These are phyloP conservation scores for Leucoagaricus sp. DNA, from an alignment of 1,284 basidiomycete genomes.

Conservation along the genomic window DNA sequence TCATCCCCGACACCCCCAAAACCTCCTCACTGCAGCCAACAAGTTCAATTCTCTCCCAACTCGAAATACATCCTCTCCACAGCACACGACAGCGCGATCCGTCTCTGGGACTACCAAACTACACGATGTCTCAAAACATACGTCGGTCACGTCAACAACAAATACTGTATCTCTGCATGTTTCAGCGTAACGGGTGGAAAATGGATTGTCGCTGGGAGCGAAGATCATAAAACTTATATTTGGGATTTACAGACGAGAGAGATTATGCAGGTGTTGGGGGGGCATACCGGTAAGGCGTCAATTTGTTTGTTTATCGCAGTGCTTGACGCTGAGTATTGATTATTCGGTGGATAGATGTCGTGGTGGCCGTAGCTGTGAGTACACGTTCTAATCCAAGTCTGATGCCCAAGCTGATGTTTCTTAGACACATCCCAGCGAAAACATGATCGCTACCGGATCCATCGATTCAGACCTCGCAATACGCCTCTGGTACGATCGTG, in stretches of 20 bases:
- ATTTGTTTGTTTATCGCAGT: too few species aligned
- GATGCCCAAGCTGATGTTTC: constrained; percentile 11
- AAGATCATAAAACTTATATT: constrained; percentile 86
- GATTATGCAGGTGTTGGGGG: constrained; percentile 77
- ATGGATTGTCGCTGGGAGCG: constrained; percentile 90
- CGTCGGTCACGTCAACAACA: constrained; percentile 76
- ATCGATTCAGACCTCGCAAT: constrained; percentile 80
- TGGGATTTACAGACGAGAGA: constrained; percentile 92
- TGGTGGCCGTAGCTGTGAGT: constrained; percentile 72
- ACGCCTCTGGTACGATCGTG: constrained; percentile 74
- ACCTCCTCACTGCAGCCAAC: constrained; percentile 52
- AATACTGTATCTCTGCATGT: constrained; percentile 78
- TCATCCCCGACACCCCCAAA: background rate
- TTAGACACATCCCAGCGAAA: constrained; percentile 79
- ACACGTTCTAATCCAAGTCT: background rate
- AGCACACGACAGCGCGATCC: constrained; percentile 87
- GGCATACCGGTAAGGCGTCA: constrained; percentile 61
- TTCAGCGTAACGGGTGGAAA: constrained; percentile 84
- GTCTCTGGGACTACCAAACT: constrained; percentile 95
- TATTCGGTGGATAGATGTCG: constrained; percentile 51
- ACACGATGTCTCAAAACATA: constrained; percentile 93
- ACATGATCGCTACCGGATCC: constrained; percentile 84
- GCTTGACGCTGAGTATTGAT: background rate
- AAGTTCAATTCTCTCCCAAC: constrained; percentile 92
- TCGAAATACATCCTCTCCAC: constrained; percentile 92